phyloP scores from a whole-genome alignment of 805 yeast genomes.

The Maudiozyma serrabonitensis region DNA sequence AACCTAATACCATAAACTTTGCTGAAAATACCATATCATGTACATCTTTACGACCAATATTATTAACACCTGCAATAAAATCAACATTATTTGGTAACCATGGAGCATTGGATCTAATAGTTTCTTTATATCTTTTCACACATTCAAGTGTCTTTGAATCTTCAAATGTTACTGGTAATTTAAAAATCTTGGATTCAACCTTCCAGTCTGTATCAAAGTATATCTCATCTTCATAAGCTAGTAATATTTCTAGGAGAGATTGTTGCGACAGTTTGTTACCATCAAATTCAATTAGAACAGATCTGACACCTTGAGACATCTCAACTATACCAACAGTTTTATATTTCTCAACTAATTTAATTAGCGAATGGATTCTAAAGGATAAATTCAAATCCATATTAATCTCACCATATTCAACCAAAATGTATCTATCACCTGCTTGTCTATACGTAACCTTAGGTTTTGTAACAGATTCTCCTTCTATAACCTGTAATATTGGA shows the following conservation, averaged over 20 bases:
- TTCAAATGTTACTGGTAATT: constrained; percentile 93
- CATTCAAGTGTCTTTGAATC: constrained; percentile 83
- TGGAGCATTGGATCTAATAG: constrained; percentile 87
- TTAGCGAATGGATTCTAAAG: constrained; percentile 77
- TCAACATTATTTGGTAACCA: constrained; percentile 98
- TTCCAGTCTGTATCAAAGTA: constrained; percentile 72
- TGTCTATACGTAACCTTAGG: constrained; percentile 83
- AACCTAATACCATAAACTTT: constrained; percentile 82
- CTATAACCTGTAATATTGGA: constrained; percentile 56
- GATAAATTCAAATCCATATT: constrained; percentile 74
- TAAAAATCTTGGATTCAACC: constrained; percentile 72
- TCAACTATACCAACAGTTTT: constrained; percentile 77
- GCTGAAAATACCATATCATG: constrained; percentile 82
- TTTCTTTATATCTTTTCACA: constrained; percentile 83
- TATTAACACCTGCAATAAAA: constrained; percentile 84
- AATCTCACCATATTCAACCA: constrained; percentile 90
- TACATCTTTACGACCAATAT: constrained; percentile 64
- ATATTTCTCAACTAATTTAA: constrained; percentile 55
- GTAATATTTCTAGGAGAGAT: constrained; percentile 49
- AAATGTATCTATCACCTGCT: constrained; percentile 90
- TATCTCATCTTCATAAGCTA: constrained; percentile 69
- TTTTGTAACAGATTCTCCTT: constrained; percentile 38
- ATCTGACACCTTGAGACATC: constrained; percentile 95
- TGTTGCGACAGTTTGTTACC: constrained; percentile 52
- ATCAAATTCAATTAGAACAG: constrained; percentile 81